Base-by-base conservation (phyloP, 331 rosid species). In the Rosa hybrid region DNA sequence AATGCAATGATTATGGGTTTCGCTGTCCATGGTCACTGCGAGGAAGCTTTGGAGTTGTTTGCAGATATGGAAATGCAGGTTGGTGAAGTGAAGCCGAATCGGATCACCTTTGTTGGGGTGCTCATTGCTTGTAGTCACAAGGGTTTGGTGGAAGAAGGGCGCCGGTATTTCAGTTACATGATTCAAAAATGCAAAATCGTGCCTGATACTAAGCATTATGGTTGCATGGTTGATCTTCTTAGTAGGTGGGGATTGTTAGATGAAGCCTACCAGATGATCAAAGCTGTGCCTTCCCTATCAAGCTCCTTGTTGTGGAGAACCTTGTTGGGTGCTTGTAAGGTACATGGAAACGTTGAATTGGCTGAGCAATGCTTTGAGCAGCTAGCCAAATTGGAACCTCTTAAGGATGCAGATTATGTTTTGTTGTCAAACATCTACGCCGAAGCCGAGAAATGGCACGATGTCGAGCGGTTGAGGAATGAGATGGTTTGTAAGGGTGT, bases 1-100 rank as follows among this genome's bases (percentile, higher is more conserved):
- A 90, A 90, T 80, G 91, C 90, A 7, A 92, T 90, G 97, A 83
- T 92, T 18, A 83, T 89, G 76, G 97, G 97, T 48, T 82, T 90
- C 72, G 94, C 91, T 21, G 90, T 86, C 78, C 92, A 90, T 81
- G 94, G 97, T 73, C 57, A 83, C 80, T 86, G 85, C 54, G 82
- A 86, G 71, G 88, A 80, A 67, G 91, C 88, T 44, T 75, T 92
- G 80, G 80, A 78, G 48, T 81, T 88, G 69, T 92, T 89, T 79
- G 45, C 85, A 17, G 62, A 75, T 25, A 90, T 87, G 97, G 94
- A 90, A 75, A 68, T 23, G 18, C 75, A 46, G 81, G 77, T 38
- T 57, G 81, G 79, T 27, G 86, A 71, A 45, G 83, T 83, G 49
- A 83, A 79, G 69, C 97, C 97, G 1, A 90, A 92, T 65, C 82